These are phyloP conservation scores for Suhomyces terraborum DNA, from an alignment of 1,139 yeast species.

Conservation along the genomic window DNA sequence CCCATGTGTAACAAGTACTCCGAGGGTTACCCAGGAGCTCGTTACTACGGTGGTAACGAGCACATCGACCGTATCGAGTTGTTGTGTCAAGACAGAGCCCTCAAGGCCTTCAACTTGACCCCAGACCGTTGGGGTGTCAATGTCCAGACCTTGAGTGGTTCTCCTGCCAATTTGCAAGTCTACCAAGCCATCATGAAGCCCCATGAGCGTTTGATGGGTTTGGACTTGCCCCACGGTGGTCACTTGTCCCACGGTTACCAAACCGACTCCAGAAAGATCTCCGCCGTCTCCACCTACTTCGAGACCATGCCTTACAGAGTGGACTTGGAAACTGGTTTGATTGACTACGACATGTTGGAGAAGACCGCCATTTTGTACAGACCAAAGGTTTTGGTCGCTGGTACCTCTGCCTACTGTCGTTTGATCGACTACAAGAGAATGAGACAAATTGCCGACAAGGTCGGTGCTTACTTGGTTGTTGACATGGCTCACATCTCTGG, in stretches of 20 bases:
- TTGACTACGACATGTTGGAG: constrained; percentile 93
- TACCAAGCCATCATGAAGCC: constrained; percentile 94
- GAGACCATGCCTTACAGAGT: constrained; percentile 99
- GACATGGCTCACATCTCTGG: constrained; percentile 99
- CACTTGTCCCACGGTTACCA: constrained; percentile 98
- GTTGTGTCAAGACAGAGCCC: constrained; percentile 90
- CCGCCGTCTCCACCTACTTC: constrained; percentile 93
- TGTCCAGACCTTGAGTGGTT: constrained; percentile 93
- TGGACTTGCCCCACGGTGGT: constrained; percentile 97
- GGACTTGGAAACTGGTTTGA: constrained; percentile 84
- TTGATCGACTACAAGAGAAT: constrained; percentile 92
- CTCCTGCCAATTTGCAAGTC: constrained; percentile 96
- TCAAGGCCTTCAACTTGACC: constrained; percentile 78
- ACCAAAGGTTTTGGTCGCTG: constrained; percentile 95
- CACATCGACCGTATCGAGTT: constrained; percentile 92
- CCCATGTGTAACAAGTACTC: constrained; percentile 93
- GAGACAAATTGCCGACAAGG: constrained; percentile 95
- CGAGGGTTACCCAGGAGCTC: constrained; percentile 87
- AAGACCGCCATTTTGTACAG: constrained; percentile 86
- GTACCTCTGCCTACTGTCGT: constrained; percentile 97
- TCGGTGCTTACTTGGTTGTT: constrained; percentile 92
- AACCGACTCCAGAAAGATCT: constrained; percentile 91
- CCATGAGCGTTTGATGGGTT: constrained; percentile 95
- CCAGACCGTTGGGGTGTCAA: constrained; percentile 96
- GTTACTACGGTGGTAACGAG: constrained; percentile 90